phyloP scores from a whole-genome alignment of 208 protist genomes.

The Porcisia deanei region DNA sequence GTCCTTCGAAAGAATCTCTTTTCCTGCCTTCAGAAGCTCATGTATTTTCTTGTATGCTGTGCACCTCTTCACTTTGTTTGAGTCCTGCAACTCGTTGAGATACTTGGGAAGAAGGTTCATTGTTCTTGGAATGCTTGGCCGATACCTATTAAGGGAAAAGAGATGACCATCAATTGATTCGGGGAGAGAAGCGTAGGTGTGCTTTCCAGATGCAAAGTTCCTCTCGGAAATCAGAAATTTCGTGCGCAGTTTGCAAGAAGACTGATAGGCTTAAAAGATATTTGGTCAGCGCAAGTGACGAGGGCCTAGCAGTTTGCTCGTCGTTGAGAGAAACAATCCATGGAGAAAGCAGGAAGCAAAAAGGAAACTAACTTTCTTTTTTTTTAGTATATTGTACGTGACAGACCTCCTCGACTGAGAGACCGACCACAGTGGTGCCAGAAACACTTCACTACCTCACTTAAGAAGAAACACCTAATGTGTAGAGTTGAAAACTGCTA shows the following conservation, averaged over 20 bases:
- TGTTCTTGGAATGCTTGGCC: background rate
- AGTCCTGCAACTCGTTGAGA: constrained; percentile 77
- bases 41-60: constrained; percentile 65
- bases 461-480: background rate
- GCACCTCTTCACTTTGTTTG: constrained; percentile 65
- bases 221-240: background rate
- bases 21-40: constrained; percentile 26
- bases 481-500: too few relatives aligned
- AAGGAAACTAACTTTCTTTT: background rate
- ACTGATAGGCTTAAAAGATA: background rate
- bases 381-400: background rate
- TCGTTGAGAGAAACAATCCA: background rate
- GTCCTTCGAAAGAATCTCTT: constrained; percentile 14
- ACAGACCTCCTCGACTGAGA: constrained; percentile 2
- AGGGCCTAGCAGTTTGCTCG: background rate
- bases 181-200: background rate
- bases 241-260: background rate
- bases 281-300: background rate
- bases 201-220: background rate
- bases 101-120: constrained; percentile 80
- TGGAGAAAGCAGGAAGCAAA: background rate
- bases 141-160: background rate
- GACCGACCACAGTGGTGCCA: background rate
- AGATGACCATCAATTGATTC: background rate
- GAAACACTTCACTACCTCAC: background rate